Evolutionary conservation across 2,329 filamentous ascomycete genomes (phyloP).

Genomic region (Chaetomiaceae sp.): DNA sequence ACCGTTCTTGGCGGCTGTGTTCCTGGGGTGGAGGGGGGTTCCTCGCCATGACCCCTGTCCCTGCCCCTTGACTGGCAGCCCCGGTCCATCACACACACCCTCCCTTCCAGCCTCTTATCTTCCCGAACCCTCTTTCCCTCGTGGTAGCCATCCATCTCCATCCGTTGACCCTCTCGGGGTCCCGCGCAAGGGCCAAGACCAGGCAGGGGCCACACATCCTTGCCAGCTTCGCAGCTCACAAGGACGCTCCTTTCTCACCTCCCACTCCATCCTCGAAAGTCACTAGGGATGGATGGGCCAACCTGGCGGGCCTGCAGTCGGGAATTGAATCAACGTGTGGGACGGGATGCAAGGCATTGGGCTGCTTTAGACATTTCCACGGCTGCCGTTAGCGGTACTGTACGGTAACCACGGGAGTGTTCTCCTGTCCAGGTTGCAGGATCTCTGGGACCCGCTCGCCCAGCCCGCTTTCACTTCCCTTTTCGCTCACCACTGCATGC

Average conservation of each 20-base stretch:
- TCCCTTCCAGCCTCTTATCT: conserved; percentile 26
- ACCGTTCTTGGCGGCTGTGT: conserved; percentile 22
- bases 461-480: conserved; percentile 18
- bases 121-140: conserved; percentile 31
- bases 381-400: neutral
- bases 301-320: neutral
- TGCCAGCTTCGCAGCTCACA: conserved; percentile 7
- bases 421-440: conserved; percentile 9
- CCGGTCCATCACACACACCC: conserved; percentile 25
- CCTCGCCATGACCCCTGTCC: conserved; percentile 22
- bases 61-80: conserved; percentile 23
- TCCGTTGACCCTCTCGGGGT: conserved; percentile 17
- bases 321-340: conserved; percentile 20
- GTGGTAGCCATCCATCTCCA: conserved; percentile 28
- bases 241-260: conserved; percentile 12
- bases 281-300: conserved; percentile 19
- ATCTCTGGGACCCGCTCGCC: conserved; percentile 16
- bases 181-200: conserved; percentile 12
- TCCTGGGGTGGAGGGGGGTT: conserved; percentile 16
- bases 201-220: conserved; percentile 12
- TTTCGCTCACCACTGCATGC: conserved; percentile 22
- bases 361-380: neutral
- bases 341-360: conserved; percentile 5
- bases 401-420: conserved; percentile 4
- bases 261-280: conserved; percentile 10